Evolutionary conservation across 1,139 yeast genomes (phyloP).

Genomic region (Sugiyamaella sp.): DNA sequence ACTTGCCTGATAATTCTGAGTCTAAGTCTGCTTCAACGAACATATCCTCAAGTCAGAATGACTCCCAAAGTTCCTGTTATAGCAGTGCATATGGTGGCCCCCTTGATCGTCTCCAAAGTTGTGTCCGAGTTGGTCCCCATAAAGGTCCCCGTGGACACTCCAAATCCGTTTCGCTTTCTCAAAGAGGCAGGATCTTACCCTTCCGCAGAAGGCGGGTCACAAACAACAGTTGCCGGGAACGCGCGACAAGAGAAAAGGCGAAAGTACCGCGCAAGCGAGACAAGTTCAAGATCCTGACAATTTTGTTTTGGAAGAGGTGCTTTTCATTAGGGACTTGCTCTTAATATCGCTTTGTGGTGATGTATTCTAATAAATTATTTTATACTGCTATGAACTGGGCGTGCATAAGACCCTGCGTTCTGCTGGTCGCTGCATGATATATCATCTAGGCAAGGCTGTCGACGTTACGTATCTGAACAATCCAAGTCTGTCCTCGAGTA

Average conservation of each 20-base stretch:
- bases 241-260: not conserved
- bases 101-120: not conserved
- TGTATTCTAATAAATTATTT: not conserved
- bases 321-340: constrained; percentile 3
- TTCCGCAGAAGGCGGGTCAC: too few relatives aligned
- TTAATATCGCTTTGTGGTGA: not conserved
- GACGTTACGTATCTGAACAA: too few relatives aligned
- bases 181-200: too few relatives aligned
- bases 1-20: too few relatives aligned
- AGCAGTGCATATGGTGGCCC: not conserved
- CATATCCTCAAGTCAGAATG: not conserved
- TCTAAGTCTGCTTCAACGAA: not conserved
- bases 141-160: too few relatives aligned
- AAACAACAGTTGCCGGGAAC: not conserved
- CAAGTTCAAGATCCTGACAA: constrained; percentile 14
- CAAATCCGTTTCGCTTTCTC: too few relatives aligned
- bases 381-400: too few relatives aligned
- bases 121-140: too few relatives aligned
- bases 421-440: too few relatives aligned
- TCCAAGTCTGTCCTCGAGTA: too few relatives aligned
- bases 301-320: constrained; percentile 9
- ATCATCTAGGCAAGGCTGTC: too few relatives aligned
- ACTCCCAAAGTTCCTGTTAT: not conserved
- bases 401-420: too few relatives aligned
- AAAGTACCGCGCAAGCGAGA: constrained; percentile 14